Evolutionary conservation across 306 rosid genomes (phyloP), one percentile per base, ranked within the genome.

Genomic region (Calophaca sinica): DNA sequence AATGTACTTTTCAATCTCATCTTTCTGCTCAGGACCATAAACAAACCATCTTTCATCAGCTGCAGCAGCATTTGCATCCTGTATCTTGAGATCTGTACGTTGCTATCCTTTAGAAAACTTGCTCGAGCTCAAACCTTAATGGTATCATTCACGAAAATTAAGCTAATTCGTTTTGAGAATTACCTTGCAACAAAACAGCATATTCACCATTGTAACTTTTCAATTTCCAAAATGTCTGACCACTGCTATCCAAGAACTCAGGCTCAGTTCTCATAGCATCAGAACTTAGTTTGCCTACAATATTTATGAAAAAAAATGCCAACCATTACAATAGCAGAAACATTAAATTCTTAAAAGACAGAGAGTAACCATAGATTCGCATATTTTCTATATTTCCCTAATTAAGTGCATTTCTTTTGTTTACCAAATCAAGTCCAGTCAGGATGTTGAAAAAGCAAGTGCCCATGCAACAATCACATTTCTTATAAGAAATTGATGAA

Each of bases 171-270:
- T 39, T 32, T 61, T 32, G 45, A 77, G 44, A 73, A 51, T 51
- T 78, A 84, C 88, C 88, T 84, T 81, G 88, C 80, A 84, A 28
- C 72, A 84, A 41, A 48, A 78, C 44, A 28, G 62, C 51, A 64
- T 12, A 2, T 54, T 81, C 79, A 35, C 6, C 73, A 6, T 44
- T 6, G 15, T 63, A 78, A 61, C 81, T 63, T 49, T 13, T 45
- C 0, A 84, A 31, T 75, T 79, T 74, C 88, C 88, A 84, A 48
- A 84, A 81, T 11, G 38, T 48, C 14, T 62, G 61, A 13, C 85
- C 83, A 55, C 14, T 64, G 2, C 4, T n/a, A 48, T 81, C 88
- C 63, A 57, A 2, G 61, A 69, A 59, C 70, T 58, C 64, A 3
- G 81, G 83, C 35, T 70, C 62, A 2, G 42, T 58, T 74, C 88